phyloP scores from a whole-genome alignment of 768 basidiomycete genomes.

The Suillus spraguei region DNA sequence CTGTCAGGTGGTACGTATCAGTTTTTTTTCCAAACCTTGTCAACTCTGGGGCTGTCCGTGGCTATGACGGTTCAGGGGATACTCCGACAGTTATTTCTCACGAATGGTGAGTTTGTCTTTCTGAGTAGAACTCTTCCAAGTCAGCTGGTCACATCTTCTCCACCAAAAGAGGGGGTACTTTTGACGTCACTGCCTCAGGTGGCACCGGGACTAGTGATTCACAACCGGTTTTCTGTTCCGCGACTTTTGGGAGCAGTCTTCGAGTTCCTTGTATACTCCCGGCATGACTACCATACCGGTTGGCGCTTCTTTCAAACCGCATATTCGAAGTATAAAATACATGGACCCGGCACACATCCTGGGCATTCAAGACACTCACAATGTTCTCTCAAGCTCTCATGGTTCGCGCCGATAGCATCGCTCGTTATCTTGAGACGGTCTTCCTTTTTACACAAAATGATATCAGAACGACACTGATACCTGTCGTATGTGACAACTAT shows the following conservation, averaged over 20 bases:
- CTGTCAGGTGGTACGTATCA: not conserved
- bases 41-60: not conserved
- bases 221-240: not conserved
- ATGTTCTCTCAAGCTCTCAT: not conserved
- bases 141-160: not conserved
- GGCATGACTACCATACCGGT: not conserved
- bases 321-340: not conserved
- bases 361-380: not conserved
- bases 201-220: not conserved
- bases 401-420: conserved; percentile 2
- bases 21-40: not conserved
- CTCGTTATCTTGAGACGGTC: conserved; percentile 21
- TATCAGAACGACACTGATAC: conserved; percentile 20
- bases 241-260: not conserved
- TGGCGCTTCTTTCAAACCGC: not conserved
- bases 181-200: not conserved
- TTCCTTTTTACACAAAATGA: conserved; percentile 28
- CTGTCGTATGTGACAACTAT: conserved; percentile 16
- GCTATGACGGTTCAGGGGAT: not conserved
- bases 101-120: not conserved
- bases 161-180: not conserved
- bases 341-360: too few species aligned
- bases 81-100: not conserved
- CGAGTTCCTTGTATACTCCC: not conserved
- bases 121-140: not conserved